Evolutionary conservation across 2,329 filamentous ascomycete species (phyloP).

Genomic region (Stemphylium beticola): DNA sequence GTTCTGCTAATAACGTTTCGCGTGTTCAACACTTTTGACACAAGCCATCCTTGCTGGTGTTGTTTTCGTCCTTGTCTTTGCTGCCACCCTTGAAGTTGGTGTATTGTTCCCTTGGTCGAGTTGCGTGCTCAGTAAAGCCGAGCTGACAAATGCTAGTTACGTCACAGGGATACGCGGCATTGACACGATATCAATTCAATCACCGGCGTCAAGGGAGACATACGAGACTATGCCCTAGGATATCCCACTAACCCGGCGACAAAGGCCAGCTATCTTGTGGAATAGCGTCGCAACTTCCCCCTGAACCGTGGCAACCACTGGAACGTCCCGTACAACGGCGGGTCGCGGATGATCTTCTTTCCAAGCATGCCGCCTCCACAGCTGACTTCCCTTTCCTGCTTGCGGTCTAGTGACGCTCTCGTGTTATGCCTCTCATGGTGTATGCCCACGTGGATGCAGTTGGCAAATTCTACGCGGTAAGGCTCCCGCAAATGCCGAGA

Average conservation of each 20-base stretch:
- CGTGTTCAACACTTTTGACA: too few species aligned
- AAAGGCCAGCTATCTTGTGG: too few species aligned
- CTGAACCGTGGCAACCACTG: too few species aligned
- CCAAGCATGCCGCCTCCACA: neutral
- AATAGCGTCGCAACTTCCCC: too few species aligned
- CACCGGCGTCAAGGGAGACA: too few species aligned
- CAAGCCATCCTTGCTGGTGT: neutral
- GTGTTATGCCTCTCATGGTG: neutral
- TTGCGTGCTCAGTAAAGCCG: neutral
- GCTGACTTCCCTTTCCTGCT: neutral
- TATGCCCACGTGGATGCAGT: conserved; percentile 4
- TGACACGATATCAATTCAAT: too few species aligned
- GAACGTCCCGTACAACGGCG: too few species aligned
- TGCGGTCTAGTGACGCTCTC: neutral
- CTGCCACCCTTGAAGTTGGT: neutral
- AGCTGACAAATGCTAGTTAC: conserved; percentile 4
- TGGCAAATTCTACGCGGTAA: conserved; percentile 13
- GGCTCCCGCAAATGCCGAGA: conserved; percentile 14
- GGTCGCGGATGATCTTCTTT: neutral
- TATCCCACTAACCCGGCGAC: too few species aligned
- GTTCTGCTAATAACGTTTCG: too few species aligned
- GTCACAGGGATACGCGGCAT: neutral
- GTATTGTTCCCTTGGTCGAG: neutral
- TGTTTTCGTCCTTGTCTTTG: too few species aligned
- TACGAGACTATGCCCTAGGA: too few species aligned